Evolutionary conservation across 352 stramenopile genomes (phyloP).

Genomic region (Phytophthora pistaciae): DNA sequence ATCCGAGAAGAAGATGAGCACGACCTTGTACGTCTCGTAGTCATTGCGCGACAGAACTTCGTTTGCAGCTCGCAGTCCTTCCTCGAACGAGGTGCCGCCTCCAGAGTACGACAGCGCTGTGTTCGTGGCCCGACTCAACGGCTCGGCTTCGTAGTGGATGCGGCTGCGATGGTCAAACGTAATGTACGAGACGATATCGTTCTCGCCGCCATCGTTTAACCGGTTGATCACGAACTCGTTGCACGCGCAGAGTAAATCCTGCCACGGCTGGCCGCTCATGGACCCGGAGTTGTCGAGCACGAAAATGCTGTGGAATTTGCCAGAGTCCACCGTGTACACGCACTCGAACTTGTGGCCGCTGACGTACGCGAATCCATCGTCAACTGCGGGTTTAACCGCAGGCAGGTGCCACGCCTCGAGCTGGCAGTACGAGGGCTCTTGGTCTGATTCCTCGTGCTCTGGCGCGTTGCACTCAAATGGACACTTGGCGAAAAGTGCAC

Average conservation of each 20-base stretch:
- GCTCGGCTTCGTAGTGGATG: conserved; percentile 31
- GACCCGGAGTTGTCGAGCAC: conserved; percentile 52
- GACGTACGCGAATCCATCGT: conserved; percentile 34
- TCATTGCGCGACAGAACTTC: conserved; percentile 71
- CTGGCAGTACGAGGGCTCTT: conserved; percentile 33
- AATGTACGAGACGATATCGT: conserved; percentile 47
- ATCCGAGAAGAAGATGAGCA: conserved; percentile 50
- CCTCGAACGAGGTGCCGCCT: conserved; percentile 45
- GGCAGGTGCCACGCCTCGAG: conserved; percentile 43
- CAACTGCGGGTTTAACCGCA: neutral
- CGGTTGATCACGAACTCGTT: conserved; percentile 35
- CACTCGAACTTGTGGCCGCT: conserved; percentile 50
- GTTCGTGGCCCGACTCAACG: neutral
- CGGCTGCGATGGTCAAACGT: conserved; percentile 32
- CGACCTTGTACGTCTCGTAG: conserved; percentile 57
- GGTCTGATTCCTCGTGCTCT: conserved; percentile 32
- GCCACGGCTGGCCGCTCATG: conserved; percentile 45
- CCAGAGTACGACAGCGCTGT: conserved; percentile 40
- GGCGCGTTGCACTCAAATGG: conserved; percentile 45
- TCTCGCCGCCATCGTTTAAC: conserved; percentile 21
- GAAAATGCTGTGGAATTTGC: conserved; percentile 49
- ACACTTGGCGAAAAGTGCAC: conserved; percentile 40
- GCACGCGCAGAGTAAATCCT: conserved; percentile 30
- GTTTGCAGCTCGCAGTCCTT: conserved; percentile 49
- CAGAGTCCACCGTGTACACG: conserved; percentile 27